Conservation (phyloP, 352 stramenopile species). For the Phytophthora litchii region DNA sequence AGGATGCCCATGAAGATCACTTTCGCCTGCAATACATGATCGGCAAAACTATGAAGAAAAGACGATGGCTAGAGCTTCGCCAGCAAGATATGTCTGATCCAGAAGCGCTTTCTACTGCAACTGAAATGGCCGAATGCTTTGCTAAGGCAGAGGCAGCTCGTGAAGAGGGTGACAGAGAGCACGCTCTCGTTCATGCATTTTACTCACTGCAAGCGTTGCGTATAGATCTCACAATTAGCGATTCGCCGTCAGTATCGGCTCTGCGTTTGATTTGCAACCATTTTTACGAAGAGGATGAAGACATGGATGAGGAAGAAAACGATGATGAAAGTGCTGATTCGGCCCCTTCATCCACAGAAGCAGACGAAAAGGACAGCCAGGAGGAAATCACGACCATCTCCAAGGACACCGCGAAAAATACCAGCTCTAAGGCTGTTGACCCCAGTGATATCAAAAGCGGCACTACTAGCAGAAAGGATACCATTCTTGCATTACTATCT, state of each 20-base stretch:
- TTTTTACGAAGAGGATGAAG: conserved; percentile 61
- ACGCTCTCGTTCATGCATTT: conserved; percentile 80
- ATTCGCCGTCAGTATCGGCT: conserved; percentile 28
- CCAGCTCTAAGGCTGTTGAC: conserved; percentile 1
- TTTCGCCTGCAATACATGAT: conserved; percentile 81
- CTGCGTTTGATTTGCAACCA: conserved; percentile 53
- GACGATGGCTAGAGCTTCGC: conserved; percentile 36
- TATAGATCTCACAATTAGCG: conserved; percentile 50
- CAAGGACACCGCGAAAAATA: not conserved
- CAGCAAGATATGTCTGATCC: conserved; percentile 5
- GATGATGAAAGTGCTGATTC: conserved; percentile 12
- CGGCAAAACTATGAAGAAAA: conserved; percentile 77
- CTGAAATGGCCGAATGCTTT: conserved; percentile 59
- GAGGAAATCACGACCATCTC: not conserved
- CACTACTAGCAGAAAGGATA: conserved; percentile 46
- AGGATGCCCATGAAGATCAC: conserved; percentile 52
- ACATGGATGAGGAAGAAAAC: conserved; percentile 35
- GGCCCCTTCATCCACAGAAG: not conserved
- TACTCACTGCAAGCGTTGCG: conserved; percentile 74
- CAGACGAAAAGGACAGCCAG: conserved; percentile 10
- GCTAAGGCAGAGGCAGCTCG: conserved; percentile 58
- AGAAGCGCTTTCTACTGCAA: conserved; percentile 25
- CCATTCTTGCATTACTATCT: conserved; percentile 45
- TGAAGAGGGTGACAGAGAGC: conserved; percentile 66
- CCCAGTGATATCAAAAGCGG: conserved; percentile 13